phyloP scores from a whole-genome alignment of 108 stramenopile species.

The Chaetoceros tenuissimus region DNA sequence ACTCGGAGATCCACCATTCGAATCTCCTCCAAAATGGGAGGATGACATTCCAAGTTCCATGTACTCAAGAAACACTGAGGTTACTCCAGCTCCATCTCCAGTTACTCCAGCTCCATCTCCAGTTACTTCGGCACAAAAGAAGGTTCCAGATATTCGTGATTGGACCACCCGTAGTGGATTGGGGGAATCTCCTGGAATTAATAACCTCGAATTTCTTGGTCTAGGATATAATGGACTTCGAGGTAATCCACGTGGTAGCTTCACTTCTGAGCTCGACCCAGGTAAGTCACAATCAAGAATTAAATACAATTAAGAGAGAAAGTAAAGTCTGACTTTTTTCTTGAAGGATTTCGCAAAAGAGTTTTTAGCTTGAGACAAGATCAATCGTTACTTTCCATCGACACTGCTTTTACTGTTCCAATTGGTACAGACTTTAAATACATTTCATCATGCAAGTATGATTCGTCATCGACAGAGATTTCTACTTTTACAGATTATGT shows the following conservation, averaged over 20 bases:
- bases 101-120: too few species aligned
- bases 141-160: too few species aligned
- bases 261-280: not conserved
- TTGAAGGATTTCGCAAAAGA: not conserved
- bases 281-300: too few species aligned
- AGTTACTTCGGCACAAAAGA: too few species aligned
- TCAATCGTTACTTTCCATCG: not conserved
- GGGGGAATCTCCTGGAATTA: not conserved
- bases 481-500: not conserved
- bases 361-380: not conserved
- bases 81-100: too few species aligned
- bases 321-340: too few species aligned
- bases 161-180: not conserved
- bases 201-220: not conserved
- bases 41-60: too few species aligned
- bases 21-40: too few species aligned
- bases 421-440: not conserved
- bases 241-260: not conserved
- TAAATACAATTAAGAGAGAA: too few species aligned
- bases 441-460: not conserved
- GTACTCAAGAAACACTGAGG: too few species aligned
- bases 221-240: not conserved
- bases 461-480: not conserved
- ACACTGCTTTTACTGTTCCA: not conserved
- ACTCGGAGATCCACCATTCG: too few species aligned